phyloP scores from a whole-genome alignment of 2,329 filamentous ascomycete genomes.

The Sporothrix phasma region DNA sequence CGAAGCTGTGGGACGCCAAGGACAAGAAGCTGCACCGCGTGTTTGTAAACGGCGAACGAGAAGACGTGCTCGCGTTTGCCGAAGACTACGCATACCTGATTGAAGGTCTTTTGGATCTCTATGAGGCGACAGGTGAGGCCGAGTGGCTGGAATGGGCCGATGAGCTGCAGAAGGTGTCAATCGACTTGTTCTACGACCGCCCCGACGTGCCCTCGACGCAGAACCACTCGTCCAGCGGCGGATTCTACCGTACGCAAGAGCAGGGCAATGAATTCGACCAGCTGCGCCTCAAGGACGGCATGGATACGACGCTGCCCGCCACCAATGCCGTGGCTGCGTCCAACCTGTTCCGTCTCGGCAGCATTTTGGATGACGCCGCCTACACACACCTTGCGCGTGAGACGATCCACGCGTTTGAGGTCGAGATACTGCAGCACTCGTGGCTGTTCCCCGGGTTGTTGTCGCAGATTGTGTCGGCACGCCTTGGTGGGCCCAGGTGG shows the following conservation, averaged over 20 bases:
- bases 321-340: slow-evolving; percentile 79
- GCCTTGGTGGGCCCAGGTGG: slow-evolving; percentile 50
- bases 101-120: slow-evolving; percentile 71
- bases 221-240: slow-evolving; percentile 38
- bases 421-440: slow-evolving; percentile 84
- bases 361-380: slow-evolving; percentile 32
- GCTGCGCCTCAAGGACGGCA: slow-evolving; percentile 85
- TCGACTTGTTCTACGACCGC: slow-evolving; percentile 65
- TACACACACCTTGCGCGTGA: slow-evolving; percentile 58
- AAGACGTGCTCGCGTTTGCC: slow-evolving; percentile 64
- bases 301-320: slow-evolving; percentile 84
- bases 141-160: slow-evolving; percentile 72
- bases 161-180: slow-evolving; percentile 58
- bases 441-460: slow-evolving; percentile 83
- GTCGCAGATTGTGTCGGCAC: slow-evolving; percentile 61
- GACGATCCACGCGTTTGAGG: slow-evolving; percentile 77
- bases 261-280: slow-evolving; percentile 41
- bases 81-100: slow-evolving; percentile 93
- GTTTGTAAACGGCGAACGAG: slow-evolving; percentile 55
- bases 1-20: slow-evolving; percentile 58
- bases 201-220: slow-evolving; percentile 26
- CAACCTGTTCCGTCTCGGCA: slow-evolving; percentile 73
- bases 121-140: slow-evolving; percentile 68
- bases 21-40: slow-evolving; percentile 60
- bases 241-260: slow-evolving; percentile 62